Evolutionary conservation across 2,329 filamentous ascomycete species (phyloP).

Genomic region (Cytospora paraplurivora): DNA sequence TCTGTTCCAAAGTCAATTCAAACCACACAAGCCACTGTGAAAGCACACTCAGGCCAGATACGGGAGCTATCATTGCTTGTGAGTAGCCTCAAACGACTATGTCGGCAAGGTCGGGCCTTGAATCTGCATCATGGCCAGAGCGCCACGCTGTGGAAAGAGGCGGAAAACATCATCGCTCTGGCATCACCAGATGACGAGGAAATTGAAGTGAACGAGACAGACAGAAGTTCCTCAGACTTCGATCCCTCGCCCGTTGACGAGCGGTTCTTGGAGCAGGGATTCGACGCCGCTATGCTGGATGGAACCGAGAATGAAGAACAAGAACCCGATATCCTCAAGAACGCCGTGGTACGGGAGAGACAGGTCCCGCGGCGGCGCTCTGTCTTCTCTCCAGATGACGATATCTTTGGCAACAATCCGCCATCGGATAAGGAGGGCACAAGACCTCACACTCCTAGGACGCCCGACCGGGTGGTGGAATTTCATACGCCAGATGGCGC

Average conservation of each 20-base stretch:
- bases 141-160: slow-evolving; percentile 72
- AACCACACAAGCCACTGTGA: slow-evolving; percentile 79
- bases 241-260: slow-evolving; percentile 47
- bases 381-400: slow-evolving; percentile 66
- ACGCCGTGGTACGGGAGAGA: slow-evolving; percentile 57
- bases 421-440: slow-evolving; percentile 44
- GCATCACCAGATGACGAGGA: slow-evolving; percentile 68
- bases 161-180: slow-evolving; percentile 85
- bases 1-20: slow-evolving; percentile 79
- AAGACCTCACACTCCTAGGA: slow-evolving; percentile 41
- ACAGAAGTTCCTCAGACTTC: slow-evolving; percentile 42
- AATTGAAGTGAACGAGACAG: slow-evolving; percentile 40
- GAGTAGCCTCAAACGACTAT: slow-evolving; percentile 78
- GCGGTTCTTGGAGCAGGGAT: slow-evolving; percentile 49
- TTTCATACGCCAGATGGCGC: slow-evolving; percentile 42
- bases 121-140: slow-evolving; percentile 64
- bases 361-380: slow-evolving; percentile 57
- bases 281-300: slow-evolving; percentile 50
- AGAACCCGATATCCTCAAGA: slow-evolving; percentile 50
- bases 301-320: slow-evolving; percentile 46
- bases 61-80: slow-evolving; percentile 79
- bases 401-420: slow-evolving; percentile 62
- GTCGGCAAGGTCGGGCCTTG: slow-evolving; percentile 68
- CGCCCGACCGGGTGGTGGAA: slow-evolving; percentile 41
- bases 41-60: slow-evolving; percentile 81